Conservation (phyloP, 768 basidiomycete species). For the Botryobasidium botryosum region DNA sequence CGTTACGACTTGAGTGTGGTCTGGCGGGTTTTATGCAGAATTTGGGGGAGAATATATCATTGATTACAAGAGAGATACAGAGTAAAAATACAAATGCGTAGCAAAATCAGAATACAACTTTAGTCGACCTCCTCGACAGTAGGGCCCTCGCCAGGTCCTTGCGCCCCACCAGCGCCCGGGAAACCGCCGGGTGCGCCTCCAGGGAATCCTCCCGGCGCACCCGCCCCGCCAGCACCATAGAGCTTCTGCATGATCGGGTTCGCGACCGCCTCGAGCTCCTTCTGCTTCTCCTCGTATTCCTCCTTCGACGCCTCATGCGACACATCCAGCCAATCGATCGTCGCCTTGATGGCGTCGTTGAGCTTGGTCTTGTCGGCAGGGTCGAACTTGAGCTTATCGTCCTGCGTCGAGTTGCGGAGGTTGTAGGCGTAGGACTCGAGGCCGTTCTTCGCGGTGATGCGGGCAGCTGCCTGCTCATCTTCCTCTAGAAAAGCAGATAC, state of each 20-base stretch:
- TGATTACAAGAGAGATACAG: too few species aligned
- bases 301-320: conserved; percentile 86
- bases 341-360: conserved; percentile 61
- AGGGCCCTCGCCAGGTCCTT: conserved; percentile 17
- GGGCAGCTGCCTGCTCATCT: conserved; percentile 71
- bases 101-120: too few species aligned
- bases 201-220: conserved; percentile 53
- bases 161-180: conserved; percentile 15
- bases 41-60: too few species aligned
- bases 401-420: conserved; percentile 73
- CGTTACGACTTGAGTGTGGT: too few species aligned
- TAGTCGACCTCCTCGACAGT: conserved; percentile 27
- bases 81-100: too few species aligned
- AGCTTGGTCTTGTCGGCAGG: conserved; percentile 72
- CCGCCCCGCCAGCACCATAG: conserved; percentile 41
- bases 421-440: conserved; percentile 94
- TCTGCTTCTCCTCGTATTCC: conserved; percentile 84
- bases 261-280: conserved; percentile 76
- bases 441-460: conserved; percentile 76
- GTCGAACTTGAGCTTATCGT: conserved; percentile 86
- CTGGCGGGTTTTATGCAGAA: too few species aligned
- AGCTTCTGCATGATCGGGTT: conserved; percentile 56
- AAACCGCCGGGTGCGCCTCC: conserved; percentile 23
- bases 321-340: conserved; percentile 70
- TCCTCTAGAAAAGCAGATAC: conserved; percentile 32